These are phyloP conservation scores for Styphnolobium japonicum DNA, from an alignment of 306 rosid genomes.

Conservation along the genomic window DNA sequence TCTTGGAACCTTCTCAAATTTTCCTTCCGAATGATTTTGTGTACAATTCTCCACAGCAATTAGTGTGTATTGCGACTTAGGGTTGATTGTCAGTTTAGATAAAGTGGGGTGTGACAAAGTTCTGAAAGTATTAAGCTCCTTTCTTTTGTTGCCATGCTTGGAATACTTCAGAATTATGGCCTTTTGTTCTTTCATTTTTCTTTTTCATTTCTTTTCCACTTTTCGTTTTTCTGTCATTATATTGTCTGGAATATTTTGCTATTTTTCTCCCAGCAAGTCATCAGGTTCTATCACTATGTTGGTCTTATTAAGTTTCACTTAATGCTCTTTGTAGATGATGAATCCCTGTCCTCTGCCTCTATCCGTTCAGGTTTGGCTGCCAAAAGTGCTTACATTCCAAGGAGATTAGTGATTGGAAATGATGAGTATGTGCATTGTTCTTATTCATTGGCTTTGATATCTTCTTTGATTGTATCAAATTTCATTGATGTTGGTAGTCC, in stretches of 20 bases:
- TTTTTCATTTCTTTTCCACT: not conserved
- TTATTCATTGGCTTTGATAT: conserved; percentile 7
- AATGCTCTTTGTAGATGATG: conserved; percentile 54
- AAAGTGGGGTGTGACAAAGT: not conserved
- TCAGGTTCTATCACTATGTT: conserved; percentile 4
- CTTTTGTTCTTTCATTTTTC: not conserved
- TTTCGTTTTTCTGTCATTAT: not conserved
- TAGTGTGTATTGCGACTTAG: not conserved
- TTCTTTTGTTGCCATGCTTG: conserved; percentile 1
- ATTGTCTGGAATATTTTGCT: not conserved
- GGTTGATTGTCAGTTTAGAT: not conserved
- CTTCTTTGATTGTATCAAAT: conserved; percentile 1
- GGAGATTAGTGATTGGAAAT: conserved; percentile 90
- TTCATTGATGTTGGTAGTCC: conserved; percentile 20
- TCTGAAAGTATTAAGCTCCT: conserved; percentile 7
- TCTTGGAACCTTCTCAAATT: not conserved
- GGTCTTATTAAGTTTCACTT: conserved; percentile 10
- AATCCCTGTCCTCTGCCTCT: conserved; percentile 49
- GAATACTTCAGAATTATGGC: conserved; percentile 4
- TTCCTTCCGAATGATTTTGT: conserved; percentile 1
- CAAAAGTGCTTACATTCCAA: conserved; percentile 69
- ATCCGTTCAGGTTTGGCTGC: conserved; percentile 45
- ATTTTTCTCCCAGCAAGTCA: not conserved
- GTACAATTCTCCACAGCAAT: not conserved
- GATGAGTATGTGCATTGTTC: conserved; percentile 71